phyloP scores from a whole-genome alignment of 257 asterid genomes.

The Phtheirospermum japonicum region DNA sequence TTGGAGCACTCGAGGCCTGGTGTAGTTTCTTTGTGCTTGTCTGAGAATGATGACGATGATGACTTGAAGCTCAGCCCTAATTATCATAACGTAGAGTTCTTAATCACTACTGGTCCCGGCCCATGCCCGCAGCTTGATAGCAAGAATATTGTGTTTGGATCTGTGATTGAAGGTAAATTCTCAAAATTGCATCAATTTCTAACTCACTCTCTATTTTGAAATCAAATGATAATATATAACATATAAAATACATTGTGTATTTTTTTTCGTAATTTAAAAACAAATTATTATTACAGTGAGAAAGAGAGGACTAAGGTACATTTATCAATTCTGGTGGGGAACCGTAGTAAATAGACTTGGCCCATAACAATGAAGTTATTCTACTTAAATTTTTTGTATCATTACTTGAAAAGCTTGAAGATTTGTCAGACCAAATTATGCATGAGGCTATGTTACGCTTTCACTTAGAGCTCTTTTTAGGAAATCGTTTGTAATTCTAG shows the following conservation, averaged over 20 bases:
- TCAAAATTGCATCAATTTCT: neutral
- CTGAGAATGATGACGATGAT: conserved; percentile 87
- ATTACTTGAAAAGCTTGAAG: too few relatives aligned
- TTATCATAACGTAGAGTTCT: conserved; percentile 88
- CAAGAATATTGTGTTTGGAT: conserved; percentile 83
- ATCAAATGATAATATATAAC: neutral
- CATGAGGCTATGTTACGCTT: too few relatives aligned
- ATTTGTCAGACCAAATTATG: too few relatives aligned
- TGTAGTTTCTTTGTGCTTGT: conserved; percentile 66
- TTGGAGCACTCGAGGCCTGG: conserved; percentile 78
- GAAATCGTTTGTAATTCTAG: too few relatives aligned
- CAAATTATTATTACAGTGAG: too few relatives aligned
- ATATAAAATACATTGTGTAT: too few relatives aligned
- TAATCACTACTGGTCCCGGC: conserved; percentile 91
- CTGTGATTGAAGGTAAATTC: conserved; percentile 75
- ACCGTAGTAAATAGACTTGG: too few relatives aligned
- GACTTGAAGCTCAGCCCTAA: conserved; percentile 60
- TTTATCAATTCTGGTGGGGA: neutral
- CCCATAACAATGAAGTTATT: too few relatives aligned
- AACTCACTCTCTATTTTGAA: neutral
- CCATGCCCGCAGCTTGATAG: conserved; percentile 86
- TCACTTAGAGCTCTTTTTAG: too few relatives aligned
- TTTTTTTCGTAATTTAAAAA: too few relatives aligned
- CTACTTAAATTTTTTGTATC: too few relatives aligned
- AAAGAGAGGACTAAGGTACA: neutral